Base-by-base conservation (phyloP, 2,329 filamentous ascomycete species). In the Tolypocladium nubicola region DNA sequence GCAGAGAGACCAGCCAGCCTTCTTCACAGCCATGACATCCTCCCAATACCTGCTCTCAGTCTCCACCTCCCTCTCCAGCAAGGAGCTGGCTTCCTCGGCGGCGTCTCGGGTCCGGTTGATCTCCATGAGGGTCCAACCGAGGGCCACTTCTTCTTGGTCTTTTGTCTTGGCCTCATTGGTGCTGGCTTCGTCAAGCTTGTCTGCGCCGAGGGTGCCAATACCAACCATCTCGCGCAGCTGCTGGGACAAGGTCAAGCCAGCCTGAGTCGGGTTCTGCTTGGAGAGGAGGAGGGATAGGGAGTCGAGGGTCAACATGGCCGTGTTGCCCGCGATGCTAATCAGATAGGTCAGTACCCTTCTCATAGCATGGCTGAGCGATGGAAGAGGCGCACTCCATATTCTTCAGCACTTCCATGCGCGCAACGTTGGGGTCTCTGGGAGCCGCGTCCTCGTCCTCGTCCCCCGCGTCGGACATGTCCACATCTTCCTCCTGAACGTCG, bases 21-120 rank as follows among this genome's bases (percentile, higher is more conserved):
- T 83, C 62, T 87, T 90, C 50, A 97, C 85, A 11, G 85, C 83
- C 52, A 96, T 75, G 2, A 97, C 82, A 64, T 96, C 87, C 57
- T 88, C 82, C 94, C 94, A 99, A 71, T 96, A 99, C 64, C 81
- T 86, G 2, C 86, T 86, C 74, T 99, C 94, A 37, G 84, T 83
- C 11, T 82, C 79, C 39, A 95, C 87, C 69, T 96, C 92, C 13
- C 81, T 82, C 64, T 90, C 83, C 14, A 99, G 74, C 45, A 89
- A 81, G 33, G 80, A 78, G 0, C 89, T 87, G 5, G 91, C 87
- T 11, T 84, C 80, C 16, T 90, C 75, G 26, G 96, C 81, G 40
- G 86, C 85, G 64, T 89, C 86, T 1, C 90, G 85, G 4, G 88
- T 86, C 39, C 83, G 81, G 64, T 88, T 85, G 62, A 96, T 83